Evolutionary conservation across 192 early-diverging fungal species (phyloP), one percentile per base, ranked within the genome.

Genomic region (Kickxella alabastrina): DNA sequence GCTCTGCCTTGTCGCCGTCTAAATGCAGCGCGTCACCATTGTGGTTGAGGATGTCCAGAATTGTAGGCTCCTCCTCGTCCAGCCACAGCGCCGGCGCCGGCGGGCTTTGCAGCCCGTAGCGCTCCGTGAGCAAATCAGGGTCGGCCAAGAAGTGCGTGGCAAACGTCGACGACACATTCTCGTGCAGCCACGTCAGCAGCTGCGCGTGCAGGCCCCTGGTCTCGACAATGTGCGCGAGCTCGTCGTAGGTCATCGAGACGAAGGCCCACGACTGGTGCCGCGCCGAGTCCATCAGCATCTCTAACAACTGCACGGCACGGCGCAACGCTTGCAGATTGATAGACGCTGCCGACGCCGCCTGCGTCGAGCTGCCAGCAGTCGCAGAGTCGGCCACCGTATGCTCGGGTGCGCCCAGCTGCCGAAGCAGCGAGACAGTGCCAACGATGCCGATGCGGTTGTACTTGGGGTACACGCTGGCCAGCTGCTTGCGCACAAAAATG

Each of bases 371-470:
- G 17, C 67, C 63, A 41, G 54, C 50, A 10, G 36, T 52, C 22
- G 15, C 34, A n/a, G 17, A 10, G 15, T 14, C n/a, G 2, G 26
- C 26, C 10, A 27, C 15, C 50, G 29, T 49, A n/a, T n/a, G n/a
- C n/a, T n/a, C n/a, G n/a, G n/a, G n/a, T 29, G 78, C 65, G 7
- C 83, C 85, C 29, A 90, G 62, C 41, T 80, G 79, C 29, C 80
- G 76, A 13, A 87, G 61, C 34, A 88, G 49, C 3, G 88, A 77
- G 12, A 90, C 68, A 0, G 81, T 78, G 31, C 84, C 87, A 42
- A 88, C 80, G 4, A 90, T 79, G 7, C 88, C 88, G 34, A 90
- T 76, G 58, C 80, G 78, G 51, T 88, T 90, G 55, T 83, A 83
- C 24, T 62, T 74, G 18, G 80, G 75, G 10, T 60, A 51, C 19